A percentile compares a stretch with the other conserved stretches of the same genome.
Evolutionary conservation across 495 filamentous ascomycete species (phyloP).

Genomic region (Coniosporium apollinis): DNA sequence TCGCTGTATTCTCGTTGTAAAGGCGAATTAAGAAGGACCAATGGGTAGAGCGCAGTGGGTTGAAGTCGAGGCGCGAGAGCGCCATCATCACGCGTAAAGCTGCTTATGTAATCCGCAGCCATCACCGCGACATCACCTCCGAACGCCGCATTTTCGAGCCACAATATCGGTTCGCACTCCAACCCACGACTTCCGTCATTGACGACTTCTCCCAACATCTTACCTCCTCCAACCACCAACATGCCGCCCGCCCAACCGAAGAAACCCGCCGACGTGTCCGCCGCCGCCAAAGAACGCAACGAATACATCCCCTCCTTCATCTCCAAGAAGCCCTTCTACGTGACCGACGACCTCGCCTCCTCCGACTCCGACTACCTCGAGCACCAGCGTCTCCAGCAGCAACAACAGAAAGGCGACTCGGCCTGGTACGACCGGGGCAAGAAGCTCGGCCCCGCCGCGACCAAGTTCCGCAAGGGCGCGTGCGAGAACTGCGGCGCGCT

Average conservation of each 20-base stretch:
- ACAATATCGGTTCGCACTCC: too few relatives aligned
- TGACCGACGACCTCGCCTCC: slow-evolving; percentile 47
- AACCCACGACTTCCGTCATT: too few relatives aligned
- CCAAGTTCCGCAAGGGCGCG: slow-evolving; percentile 92
- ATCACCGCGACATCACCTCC: too few relatives aligned
- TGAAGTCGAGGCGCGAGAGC: slow-evolving; percentile 1
- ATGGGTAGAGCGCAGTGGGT: too few relatives aligned
- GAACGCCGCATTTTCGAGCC: too few relatives aligned
- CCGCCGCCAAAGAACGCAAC: slow-evolving; percentile 41
- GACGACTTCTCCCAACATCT: too few relatives aligned
- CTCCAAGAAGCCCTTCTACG: slow-evolving; percentile 93
- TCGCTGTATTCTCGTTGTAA: too few relatives aligned
- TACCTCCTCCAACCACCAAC: slow-evolving; percentile 1
- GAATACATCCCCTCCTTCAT: slow-evolving; percentile 97
- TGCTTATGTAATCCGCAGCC: too few relatives aligned
- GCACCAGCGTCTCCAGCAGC: slow-evolving; percentile 83
- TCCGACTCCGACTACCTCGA: slow-evolving; percentile 80
- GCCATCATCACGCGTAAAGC: too few relatives aligned
- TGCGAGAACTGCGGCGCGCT: slow-evolving; percentile 97
- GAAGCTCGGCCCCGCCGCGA: slow-evolving; percentile 64
- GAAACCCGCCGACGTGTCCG: slow-evolving; percentile 20
- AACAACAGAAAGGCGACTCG: slow-evolving; percentile 49
- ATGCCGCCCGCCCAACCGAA: slow-evolving; percentile 18
- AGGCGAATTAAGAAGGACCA: too few relatives aligned
- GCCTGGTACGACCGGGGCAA: slow-evolving; percentile 86